Base-by-base conservation (phyloP, 306 rosid genomes). In the Dalbergia cultrata region DNA sequence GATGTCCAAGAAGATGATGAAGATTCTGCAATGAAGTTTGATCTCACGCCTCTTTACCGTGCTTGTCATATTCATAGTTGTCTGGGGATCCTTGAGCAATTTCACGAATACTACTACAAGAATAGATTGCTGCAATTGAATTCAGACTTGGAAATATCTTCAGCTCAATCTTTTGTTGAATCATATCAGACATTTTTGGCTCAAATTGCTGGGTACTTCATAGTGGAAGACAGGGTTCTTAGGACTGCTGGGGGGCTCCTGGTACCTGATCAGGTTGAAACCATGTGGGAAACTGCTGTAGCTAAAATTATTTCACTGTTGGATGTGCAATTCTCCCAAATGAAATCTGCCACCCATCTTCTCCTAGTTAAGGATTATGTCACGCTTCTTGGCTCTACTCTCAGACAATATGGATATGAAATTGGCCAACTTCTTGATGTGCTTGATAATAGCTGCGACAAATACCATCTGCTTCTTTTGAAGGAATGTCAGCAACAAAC, bases 301-400 rank as follows among this genome's bases (percentile, higher is more conserved):
- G 67, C 89, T 11, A 95, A 86, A 83, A 80, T 93, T 88, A 86
- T 87, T 64, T 85, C 92, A 10, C 62, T 95, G 76, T 83, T 95
- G 67, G 91, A 92, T 26, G 79, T 13, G n/a, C 99, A 95, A 69
- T 91, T 95, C 86, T 87, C 93, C 6, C 87, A 62, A 37, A 91
- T 92, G 98, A 86, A 83, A 17, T 90, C 98, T 67, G 86, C 97
- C 9, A 87, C 93, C 7, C 90, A 91, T 81, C 92, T 91, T 88
- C 99, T 93, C 45, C 70, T 89, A 82, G 97, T 95, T 86, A 95
- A 95, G 91, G 98, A 95, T 80, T 90, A 95, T 80, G 93, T 95
- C 57, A 90, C 99, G 0, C 99, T 95, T 71, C 89, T 93, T 7
- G 86, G 88, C 7, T 83, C 89, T 12, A 88, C 96, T 82, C 98